phyloP scores from a whole-genome alignment of 345 rosid species.

The Eucalyptus victrix region DNA sequence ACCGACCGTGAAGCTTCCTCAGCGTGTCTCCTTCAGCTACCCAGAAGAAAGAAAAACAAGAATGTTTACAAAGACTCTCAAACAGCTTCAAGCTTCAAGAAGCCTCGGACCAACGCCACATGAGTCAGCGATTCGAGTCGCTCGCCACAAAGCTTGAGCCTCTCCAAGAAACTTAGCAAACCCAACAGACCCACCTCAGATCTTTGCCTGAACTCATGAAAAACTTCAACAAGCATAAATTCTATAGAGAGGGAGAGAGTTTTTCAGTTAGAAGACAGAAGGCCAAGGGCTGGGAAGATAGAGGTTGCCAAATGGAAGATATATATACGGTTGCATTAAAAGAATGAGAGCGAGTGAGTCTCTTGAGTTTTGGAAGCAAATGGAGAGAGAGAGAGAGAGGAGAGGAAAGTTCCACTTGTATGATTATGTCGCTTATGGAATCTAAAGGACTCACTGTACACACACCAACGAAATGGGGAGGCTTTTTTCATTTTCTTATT shows the following conservation, averaged over 20 bases:
- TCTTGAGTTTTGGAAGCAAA: not conserved
- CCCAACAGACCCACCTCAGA: not conserved
- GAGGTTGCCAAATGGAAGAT: not conserved
- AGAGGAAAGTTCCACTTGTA: not conserved
- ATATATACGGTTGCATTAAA: not conserved
- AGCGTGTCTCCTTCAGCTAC: not conserved
- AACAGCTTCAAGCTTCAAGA: not conserved
- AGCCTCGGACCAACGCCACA: not conserved
- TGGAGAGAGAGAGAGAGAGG: not conserved
- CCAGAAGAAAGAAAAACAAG: not conserved
- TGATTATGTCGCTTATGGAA: constrained; percentile 1
- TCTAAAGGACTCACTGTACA: not conserved
- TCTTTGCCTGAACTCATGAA: not conserved
- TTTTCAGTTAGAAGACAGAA: not conserved
- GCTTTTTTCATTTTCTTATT: not conserved
- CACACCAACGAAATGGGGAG: not conserved
- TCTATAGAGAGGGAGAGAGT: not conserved
- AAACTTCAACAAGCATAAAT: not conserved
- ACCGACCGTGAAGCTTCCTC: not conserved
- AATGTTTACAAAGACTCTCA: not conserved
- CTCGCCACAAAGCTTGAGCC: not conserved
- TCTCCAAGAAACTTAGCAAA: not conserved
- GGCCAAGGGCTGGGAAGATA: not conserved
- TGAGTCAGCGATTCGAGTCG: not conserved
- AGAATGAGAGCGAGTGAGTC: not conserved